Base-by-base conservation (phyloP, 192 early-diverging fungal genomes). In the Thamnidium elegans region DNA sequence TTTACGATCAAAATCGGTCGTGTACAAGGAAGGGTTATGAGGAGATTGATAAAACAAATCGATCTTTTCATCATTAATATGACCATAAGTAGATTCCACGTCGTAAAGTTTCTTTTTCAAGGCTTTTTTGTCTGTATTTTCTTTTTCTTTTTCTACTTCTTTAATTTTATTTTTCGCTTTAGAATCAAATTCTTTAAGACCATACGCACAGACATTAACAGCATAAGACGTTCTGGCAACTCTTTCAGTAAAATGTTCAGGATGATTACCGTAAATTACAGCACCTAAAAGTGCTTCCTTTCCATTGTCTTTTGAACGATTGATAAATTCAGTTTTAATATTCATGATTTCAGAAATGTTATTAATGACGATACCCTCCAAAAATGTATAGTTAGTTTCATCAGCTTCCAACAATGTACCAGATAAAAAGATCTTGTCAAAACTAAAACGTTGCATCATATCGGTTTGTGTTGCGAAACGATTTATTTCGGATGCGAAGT, bases 361-460 rank as follows among this genome's bases (percentile, higher is more conserved):
- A 13, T 17, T 19, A 14, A 17, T 15, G 46, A 48, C 13, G 14
- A 48, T 48, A 5, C 17, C 4, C 46, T 48, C 46, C 36, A 59
- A 39, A 5, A 59, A 59, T 0, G 32, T 13, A 59, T 59, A 43
- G 19, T 31, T 42, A 14, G 31, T 15, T 2, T 20, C 0, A 0
- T 7, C 14, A 45, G 58, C 39, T 23, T 45, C 58, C 5, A 59
- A 39, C 9, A 42, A 39, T 0, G 39, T 44, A 21, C 58, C 58
- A n/a, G 39, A 26, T 44, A 59, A 42, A 42, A 45, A 59, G 21
- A 59, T 59, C 17, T 45, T 45, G 1, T 59, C 43, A 26, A 59
- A 43, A 15, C 43, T 20, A 13, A 23, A 45, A 39, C 17, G 5
- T 17, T 39, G 43, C 7, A 7, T 44, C 19, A 59, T 26, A 5